phyloP scores from a whole-genome alignment of 1,139 yeast genomes.

The Pichia sp. region DNA sequence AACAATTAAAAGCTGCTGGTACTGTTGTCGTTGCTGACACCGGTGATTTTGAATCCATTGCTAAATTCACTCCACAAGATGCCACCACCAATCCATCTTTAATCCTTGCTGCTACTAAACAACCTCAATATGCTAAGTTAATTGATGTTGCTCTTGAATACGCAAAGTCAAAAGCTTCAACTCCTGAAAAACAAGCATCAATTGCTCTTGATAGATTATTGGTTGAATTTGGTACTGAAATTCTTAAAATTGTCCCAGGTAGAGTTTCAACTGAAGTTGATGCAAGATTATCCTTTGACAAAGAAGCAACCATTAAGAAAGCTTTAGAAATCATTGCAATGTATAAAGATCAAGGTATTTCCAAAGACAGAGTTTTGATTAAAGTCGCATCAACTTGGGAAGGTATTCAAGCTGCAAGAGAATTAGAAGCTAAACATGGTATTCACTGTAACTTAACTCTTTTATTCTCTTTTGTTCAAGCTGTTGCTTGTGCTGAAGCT shows the following conservation, averaged over 20 bases:
- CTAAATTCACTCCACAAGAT: constrained; percentile 97
- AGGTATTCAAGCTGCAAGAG: constrained; percentile 98
- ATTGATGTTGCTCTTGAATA: constrained; percentile 87
- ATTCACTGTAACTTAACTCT: constrained; percentile 95
- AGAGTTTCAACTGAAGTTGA: constrained; percentile 99
- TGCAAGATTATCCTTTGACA: constrained; percentile 94
- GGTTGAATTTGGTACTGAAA: constrained; percentile 94
- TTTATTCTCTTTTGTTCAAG: constrained; percentile 92
- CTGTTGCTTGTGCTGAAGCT: constrained; percentile 99
- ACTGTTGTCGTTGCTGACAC: constrained; percentile 97
- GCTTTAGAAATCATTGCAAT: constrained; percentile 82
- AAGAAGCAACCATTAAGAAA: constrained; percentile 86
- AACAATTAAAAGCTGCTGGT: constrained; percentile 90
- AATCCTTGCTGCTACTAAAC: constrained; percentile 92
- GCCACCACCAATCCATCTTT: constrained; percentile 99
- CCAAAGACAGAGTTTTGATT: constrained; percentile 85
- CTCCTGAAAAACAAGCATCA: constrained; percentile 57
- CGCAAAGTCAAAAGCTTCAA: constrained; percentile 60
- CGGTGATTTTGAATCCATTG: constrained; percentile 97
- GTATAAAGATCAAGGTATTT: constrained; percentile 77
- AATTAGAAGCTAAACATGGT: constrained; percentile 83
- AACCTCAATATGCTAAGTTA: constrained; percentile 80
- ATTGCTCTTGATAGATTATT: constrained; percentile 86
- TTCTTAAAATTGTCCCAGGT: constrained; percentile 93
- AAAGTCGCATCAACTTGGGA: constrained; percentile 98